phyloP scores from a whole-genome alignment of 2,329 filamentous ascomycete genomes.

The Endoconidiophora laricicola region DNA sequence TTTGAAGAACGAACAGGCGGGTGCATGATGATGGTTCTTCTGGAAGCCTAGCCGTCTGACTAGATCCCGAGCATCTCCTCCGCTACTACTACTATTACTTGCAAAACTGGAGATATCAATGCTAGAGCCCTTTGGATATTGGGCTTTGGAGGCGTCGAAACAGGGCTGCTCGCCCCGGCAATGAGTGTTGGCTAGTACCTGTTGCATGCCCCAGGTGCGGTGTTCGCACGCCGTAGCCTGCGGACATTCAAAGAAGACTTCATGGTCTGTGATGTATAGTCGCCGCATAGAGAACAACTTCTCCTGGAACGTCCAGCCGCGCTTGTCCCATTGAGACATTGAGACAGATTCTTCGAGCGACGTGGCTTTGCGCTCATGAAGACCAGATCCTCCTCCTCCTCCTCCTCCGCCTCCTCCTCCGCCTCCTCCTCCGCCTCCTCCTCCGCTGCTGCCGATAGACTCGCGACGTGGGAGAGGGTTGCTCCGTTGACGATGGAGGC shows the following conservation, averaged over 20 bases:
- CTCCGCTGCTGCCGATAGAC: too few species aligned
- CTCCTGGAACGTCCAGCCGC: conserved; percentile 14
- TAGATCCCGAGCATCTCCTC: not conserved
- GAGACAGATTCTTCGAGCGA: conserved; percentile 3
- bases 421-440: too few species aligned
- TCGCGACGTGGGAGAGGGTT: not conserved
- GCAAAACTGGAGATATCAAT: too few species aligned
- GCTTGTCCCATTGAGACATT: conserved; percentile 7
- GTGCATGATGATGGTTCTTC: not conserved
- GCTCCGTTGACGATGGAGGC: not conserved
- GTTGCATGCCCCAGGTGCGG: conserved; percentile 4
- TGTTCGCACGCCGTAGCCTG: conserved; percentile 8
- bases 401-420: too few species aligned
- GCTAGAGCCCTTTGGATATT: too few species aligned
- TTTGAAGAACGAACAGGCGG: conserved; percentile 1
- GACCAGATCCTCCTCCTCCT: not conserved
- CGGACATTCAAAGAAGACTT: conserved; percentile 13
- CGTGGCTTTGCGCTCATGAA: not conserved
- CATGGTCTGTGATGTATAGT: conserved; percentile 12
- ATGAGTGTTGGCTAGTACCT: not conserved
- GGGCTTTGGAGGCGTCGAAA: not conserved
- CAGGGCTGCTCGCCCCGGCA: not conserved
- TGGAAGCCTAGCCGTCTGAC: not conserved
- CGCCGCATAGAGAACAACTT: conserved; percentile 10
- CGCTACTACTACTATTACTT: not conserved